phyloP scores from a whole-genome alignment of 176 grass and related monocot genomes.

The Aegilops longissima region DNA sequence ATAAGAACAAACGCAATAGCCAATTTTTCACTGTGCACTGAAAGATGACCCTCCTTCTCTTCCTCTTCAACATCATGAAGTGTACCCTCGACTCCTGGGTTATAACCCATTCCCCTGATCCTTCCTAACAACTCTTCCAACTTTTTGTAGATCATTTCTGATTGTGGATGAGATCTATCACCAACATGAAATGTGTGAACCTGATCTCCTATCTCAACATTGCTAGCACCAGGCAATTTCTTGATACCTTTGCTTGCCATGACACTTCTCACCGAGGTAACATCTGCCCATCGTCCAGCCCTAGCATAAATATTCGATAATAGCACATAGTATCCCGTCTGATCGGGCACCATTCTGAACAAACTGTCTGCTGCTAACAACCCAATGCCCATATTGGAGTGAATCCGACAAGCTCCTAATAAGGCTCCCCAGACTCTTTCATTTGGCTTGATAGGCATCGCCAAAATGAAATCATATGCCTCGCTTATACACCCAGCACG shows the following conservation, averaged over 20 bases:
- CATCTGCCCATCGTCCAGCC: conserved; percentile 69
- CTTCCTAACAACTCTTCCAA: conserved; percentile 53
- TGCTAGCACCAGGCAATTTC: conserved; percentile 72
- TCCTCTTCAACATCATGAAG: conserved; percentile 92
- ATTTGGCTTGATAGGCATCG: conserved; percentile 66
- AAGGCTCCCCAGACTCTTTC: conserved; percentile 79
- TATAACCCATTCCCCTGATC: conserved; percentile 75
- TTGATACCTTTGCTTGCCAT: conserved; percentile 74
- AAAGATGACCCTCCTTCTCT: conserved; percentile 78
- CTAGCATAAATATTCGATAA: conserved; percentile 90
- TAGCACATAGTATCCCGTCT: conserved; percentile 78
- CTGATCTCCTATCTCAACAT: conserved; percentile 58
- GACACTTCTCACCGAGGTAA: conserved; percentile 57
- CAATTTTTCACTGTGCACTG: conserved; percentile 75
- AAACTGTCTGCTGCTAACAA: conserved; percentile 65
- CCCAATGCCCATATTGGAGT: conserved; percentile 81
- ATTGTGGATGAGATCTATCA: conserved; percentile 69
- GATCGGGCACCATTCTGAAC: conserved; percentile 64
- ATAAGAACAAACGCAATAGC: conserved; percentile 70
- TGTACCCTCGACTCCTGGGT: conserved; percentile 50
- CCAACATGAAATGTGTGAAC: conserved; percentile 68
- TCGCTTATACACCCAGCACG: conserved; percentile 60
- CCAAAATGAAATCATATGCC: conserved; percentile 71
- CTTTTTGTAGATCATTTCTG: conserved; percentile 71
- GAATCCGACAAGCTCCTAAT: conserved; percentile 65